Base-by-base conservation (phyloP, 2,329 filamentous ascomycete species). In the Diaporthe capsici region DNA sequence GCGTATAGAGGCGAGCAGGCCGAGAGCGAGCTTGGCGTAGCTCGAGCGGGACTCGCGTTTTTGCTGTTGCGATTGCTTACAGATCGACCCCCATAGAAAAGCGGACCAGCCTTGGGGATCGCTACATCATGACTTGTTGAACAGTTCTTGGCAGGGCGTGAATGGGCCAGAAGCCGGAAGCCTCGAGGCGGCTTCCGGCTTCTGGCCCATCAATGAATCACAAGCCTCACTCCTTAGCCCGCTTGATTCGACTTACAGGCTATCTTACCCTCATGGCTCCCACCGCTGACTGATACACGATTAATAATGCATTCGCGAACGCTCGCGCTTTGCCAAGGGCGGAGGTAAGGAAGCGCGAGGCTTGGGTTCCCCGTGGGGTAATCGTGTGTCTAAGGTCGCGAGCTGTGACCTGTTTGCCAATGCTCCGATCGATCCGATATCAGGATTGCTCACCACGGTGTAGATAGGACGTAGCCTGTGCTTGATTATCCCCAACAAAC, bases 61-160 rank as follows among this genome's bases (percentile, higher is more conserved):
- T 37, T 37, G n/a, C 4, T 13, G 20, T 12, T 37, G 31, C 17
- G 31, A n/a, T n/a, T 22, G 55, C 28, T 58, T 22, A 37, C 34
- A 22, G 12, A 58, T 58, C 17, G n/a, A n/a, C n/a, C n/a, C n/a
- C n/a, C 55, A 58, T 22, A 13, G 13, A 6, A 0, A 58, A 22
- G 9, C 4, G 17, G 9, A 22, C 20, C 25, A 13, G 1, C 2
- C 6, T 13, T 22, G 28, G 53, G 53, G 6, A 20, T 34, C 1
- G 28, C 28, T 22, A 4, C 0, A 22, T 7, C 0, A 20, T 20
- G 28, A 15, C 25, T 31, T 9, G 37, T 1, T 39, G 2, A 12
- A 39, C 8, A 28, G 17, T 34, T 7, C 53, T 57, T 57, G 28
- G 15, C 53, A 57, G 9, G 6, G 6, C 17, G 7, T 10, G 15